Conservation (phyloP, 2,329 filamentous ascomycete species). For the Penicillium sp. region DNA sequence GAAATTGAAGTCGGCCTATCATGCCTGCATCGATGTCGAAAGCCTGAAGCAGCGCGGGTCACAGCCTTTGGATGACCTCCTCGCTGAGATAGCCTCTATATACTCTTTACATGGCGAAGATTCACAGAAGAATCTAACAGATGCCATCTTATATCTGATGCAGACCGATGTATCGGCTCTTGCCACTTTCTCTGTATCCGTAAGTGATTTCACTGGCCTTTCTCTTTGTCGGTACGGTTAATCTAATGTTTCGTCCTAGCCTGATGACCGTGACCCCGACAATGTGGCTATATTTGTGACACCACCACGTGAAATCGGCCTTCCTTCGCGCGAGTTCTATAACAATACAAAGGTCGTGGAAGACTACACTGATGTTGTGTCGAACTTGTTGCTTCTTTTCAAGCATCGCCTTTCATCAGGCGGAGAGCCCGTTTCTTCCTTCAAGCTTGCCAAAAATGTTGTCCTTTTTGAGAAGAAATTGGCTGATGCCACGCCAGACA, state of each 20-base stretch:
- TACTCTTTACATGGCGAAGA: constrained; percentile 35
- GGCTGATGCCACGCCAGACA: constrained; percentile 55
- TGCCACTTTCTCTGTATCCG: constrained; percentile 28
- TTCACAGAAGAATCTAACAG: constrained; percentile 28
- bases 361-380: constrained; percentile 48
- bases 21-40: constrained; percentile 62
- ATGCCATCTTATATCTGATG: constrained; percentile 34
- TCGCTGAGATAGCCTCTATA: constrained; percentile 50
- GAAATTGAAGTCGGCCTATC: constrained; percentile 61
- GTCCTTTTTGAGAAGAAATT: constrained; percentile 60
- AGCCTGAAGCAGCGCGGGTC: constrained; percentile 54
- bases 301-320: constrained; percentile 49
- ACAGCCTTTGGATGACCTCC: constrained; percentile 53
- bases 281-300: constrained; percentile 47
- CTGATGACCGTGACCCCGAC: constrained; percentile 55
- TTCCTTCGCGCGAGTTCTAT: constrained; percentile 61
- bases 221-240: not conserved
- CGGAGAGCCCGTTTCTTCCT: not conserved
- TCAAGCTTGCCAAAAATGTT: constrained; percentile 37
- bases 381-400: constrained; percentile 40
- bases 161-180: constrained; percentile 35
- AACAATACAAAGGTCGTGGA: constrained; percentile 51
- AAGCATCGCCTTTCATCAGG: not conserved
- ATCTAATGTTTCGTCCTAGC: constrained; percentile 21
- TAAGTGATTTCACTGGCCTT: constrained; percentile 18